Evolutionary conservation across 352 stramenopile genomes (phyloP), one percentile per base, ranked within the genome.

Genomic region (Phytophthora uliginosa): DNA sequence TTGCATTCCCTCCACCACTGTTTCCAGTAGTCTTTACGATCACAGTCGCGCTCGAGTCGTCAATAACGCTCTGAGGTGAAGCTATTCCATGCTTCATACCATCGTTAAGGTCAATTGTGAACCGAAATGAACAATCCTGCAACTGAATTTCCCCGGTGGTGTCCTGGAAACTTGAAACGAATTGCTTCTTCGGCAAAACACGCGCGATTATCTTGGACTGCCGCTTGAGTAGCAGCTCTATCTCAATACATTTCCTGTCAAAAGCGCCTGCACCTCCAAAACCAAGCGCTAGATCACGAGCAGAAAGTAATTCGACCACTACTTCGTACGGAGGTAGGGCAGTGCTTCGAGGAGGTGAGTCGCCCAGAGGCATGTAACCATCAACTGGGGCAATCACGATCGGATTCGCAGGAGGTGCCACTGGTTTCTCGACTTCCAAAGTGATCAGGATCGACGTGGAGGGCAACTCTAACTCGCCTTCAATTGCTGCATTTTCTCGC

Each of bases 401-500:
- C 22, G 48, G 45, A 31, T 31, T 40, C 42, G 50, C 3, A n/a
- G 51, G 13, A 28, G 56, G 55, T 12, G 42, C 45, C 40, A 34
- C 15, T 31, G 18, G 40, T 26, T 26, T 58, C 8, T 71, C 66
- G 48, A 15, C 15, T 18, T 31, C 15, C 22, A 76, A 40, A 2
- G 66, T 26, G 18, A 84, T 59, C 22, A 84, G 34, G 13, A 65
- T 38, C 4, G 77, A 84, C 0, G 68, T 78, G 31, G 63, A 79
- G 7, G 17, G 33, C 22, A 79, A 53, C 36, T 84, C 77, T 42
- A 68, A 22, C 18, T 80, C 66, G n/a, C 38, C 36, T 20, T 61
- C 36, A 10, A 33, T n/a, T 18, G 15, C 18, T 68, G 9, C 22
- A 47, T 36, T 42, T 20, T 52, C 33, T 26, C 5, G 24, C 22